These are phyloP conservation scores for Symbiotaphrina buchneri DNA, from an alignment of 495 filamentous ascomycete species.

Conservation along the genomic window DNA sequence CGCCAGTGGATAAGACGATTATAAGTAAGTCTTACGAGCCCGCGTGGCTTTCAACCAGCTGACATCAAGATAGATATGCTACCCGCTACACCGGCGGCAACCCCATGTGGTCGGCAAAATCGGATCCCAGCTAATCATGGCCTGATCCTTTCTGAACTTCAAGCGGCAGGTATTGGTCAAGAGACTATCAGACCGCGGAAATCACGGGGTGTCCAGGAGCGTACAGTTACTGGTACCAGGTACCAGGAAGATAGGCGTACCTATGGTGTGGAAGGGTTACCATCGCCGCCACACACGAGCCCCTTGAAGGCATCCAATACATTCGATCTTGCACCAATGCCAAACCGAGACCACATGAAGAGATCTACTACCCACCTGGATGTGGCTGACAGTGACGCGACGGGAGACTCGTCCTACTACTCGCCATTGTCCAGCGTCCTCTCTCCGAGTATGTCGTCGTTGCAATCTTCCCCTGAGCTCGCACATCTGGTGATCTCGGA, in stretches of 20 bases:
- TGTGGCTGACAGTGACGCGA: slow-evolving; percentile 20
- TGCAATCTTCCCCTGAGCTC: slow-evolving; percentile 21
- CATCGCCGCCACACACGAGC: slow-evolving; percentile 24
- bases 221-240: slow-evolving; percentile 16
- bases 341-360: slow-evolving; percentile 28
- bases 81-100: slow-evolving; percentile 24
- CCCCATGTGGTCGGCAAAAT: slow-evolving; percentile 15
- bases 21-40: slow-evolving; percentile 32
- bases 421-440: slow-evolving; percentile 15
- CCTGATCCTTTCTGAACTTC: neutral
- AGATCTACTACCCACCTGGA: slow-evolving; percentile 26
- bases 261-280: slow-evolving; percentile 16
- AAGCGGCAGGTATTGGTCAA: slow-evolving; percentile 3
- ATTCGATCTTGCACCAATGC: slow-evolving; percentile 24
- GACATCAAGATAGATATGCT: too few relatives aligned
- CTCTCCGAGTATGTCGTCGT: slow-evolving; percentile 22
- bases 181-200: slow-evolving; percentile 15
- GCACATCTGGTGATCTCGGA: slow-evolving; percentile 20
- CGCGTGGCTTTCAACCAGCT: too few relatives aligned
- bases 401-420: slow-evolving; percentile 14
- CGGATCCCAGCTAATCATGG: neutral
- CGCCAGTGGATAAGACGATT: slow-evolving; percentile 30
- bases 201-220: slow-evolving; percentile 20
- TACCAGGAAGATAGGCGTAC: too few relatives aligned
- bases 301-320: slow-evolving; percentile 14